Base-by-base conservation (phyloP, 2,329 filamentous ascomycete genomes). In the Xylaria sp. region DNA sequence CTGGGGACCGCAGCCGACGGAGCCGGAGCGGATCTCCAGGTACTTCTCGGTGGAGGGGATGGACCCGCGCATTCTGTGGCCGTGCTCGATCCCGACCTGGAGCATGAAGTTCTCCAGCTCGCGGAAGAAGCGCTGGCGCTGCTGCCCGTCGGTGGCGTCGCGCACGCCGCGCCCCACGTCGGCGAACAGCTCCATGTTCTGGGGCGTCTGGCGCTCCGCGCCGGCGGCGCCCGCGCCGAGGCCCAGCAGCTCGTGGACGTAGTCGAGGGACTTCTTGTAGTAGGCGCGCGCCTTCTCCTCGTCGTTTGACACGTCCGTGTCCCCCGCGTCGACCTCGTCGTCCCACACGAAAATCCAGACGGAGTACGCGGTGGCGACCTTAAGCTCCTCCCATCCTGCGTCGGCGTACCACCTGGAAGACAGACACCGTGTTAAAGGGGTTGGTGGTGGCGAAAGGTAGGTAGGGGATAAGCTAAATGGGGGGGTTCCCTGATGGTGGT, bases 261-360 rank as follows among this genome's bases (percentile, higher is more conserved):
- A 71, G 19, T 42, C 51, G 8, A 71, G 65, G 2, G 69, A 69
- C 42, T 67, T 61, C 42, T 52, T 52, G 21, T 70, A 67, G 54
- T 69, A 71, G 21, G 57, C 53, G 37, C 64, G 65, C 4, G 67
- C 68, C 17, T 63, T 44, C 9, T 63, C 62, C 42, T 70, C 66
- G 50, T 68, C 59, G 2, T 49, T 52, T 0, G 68, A 63, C 18
- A 70, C 66, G 24, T 66, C 64, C 18, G 69, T 69, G 18, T 72
- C 69, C 37, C 67, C 66, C 1, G 63, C 66, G 45, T 72, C 69
- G 34, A 72, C 67, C 13, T 68, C 67, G 37, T 71, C 70, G 48
- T 72, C 69, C 69, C 69, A 71, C 29, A 69, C 64, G 48, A 72
- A 72, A 34, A 70, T 67, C 63, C 68, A 71, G 7, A 70, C 63